Percentiles rank a stretch among this genome's conserved stretches.
phyloP scores from a whole-genome alignment of 1,284 basidiomycete species.

The Uromyces viciae-fabae region DNA sequence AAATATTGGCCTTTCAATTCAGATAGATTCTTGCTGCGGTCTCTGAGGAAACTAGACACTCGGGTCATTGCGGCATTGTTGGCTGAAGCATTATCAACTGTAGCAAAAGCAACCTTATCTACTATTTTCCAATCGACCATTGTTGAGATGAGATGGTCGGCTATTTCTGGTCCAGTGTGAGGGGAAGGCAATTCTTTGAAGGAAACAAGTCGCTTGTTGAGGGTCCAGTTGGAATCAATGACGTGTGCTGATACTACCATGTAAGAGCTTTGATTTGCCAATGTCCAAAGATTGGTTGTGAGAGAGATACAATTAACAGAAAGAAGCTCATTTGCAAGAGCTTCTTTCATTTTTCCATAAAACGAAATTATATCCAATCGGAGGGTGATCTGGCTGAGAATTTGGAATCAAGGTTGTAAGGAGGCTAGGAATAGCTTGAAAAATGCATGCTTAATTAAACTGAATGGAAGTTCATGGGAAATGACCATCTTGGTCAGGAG shows the following conservation, averaged over 20 bases:
- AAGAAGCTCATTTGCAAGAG: neutral
- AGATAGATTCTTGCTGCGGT: neutral
- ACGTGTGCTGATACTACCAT: slow-evolving; percentile 1
- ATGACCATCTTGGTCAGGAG: slow-evolving; percentile 1
- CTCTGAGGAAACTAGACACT: too few species aligned
- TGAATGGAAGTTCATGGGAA: neutral
- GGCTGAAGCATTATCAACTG: neutral
- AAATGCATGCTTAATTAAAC: neutral
- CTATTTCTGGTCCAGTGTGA: neutral
- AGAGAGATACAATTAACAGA: neutral
- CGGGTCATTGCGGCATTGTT: neutral
- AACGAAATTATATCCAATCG: neutral
- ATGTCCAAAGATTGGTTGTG: slow-evolving; percentile 8
- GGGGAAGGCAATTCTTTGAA: neutral
- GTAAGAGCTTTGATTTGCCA: neutral
- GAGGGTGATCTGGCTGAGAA: neutral
- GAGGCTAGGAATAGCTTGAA: neutral
- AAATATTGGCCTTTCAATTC: neutral
- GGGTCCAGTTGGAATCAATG: neutral
- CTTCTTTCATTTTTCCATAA: neutral
- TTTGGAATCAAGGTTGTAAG: slow-evolving; percentile 2
- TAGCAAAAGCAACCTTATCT: neutral
- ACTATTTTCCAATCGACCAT: neutral
- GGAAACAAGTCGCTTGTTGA: neutral
- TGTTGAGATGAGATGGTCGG: neutral